These are phyloP conservation scores for Garcileccinum viscosum DNA, from an alignment of 1,284 basidiomycete species.

Conservation along the genomic window DNA sequence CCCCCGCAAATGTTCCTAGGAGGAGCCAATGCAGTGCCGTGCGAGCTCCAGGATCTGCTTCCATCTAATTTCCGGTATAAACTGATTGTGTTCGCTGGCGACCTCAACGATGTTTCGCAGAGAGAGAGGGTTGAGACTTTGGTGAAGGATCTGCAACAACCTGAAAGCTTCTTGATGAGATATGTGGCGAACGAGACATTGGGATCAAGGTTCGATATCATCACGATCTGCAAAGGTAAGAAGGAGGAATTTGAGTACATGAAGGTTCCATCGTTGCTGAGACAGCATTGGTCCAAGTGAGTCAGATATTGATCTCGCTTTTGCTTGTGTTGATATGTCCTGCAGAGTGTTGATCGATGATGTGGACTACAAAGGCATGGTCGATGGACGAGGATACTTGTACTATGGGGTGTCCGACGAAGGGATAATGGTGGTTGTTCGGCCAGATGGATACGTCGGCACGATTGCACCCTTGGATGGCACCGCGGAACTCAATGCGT, in stretches of 20 bases:
- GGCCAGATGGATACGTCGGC: constrained; percentile 80
- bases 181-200: constrained; percentile 31
- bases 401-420: constrained; percentile 61
- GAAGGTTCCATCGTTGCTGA: constrained; percentile 55
- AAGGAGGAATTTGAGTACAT: constrained; percentile 55
- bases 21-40: constrained; percentile 65
- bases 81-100: constrained; percentile 73
- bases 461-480: constrained; percentile 58
- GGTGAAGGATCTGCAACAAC: constrained; percentile 49
- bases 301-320: constrained; percentile 4
- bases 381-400: constrained; percentile 54
- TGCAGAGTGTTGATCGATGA: constrained; percentile 59
- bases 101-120: constrained; percentile 50
- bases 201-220: constrained; percentile 55
- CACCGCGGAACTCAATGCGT: constrained; percentile 50
- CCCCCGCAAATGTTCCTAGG: constrained; percentile 67
- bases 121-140: constrained; percentile 47
- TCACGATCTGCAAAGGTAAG: constrained; percentile 55
- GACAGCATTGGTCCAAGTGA: constrained; percentile 74
- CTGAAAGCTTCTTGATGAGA: constrained; percentile 46
- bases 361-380: constrained; percentile 39
- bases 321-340: constrained; percentile 8
- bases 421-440: constrained; percentile 70
- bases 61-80: constrained; percentile 77
- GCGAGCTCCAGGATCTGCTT: constrained; percentile 73